Conservation (phyloP, 768 basidiomycete species). For the Podaxis mareebaensis region DNA sequence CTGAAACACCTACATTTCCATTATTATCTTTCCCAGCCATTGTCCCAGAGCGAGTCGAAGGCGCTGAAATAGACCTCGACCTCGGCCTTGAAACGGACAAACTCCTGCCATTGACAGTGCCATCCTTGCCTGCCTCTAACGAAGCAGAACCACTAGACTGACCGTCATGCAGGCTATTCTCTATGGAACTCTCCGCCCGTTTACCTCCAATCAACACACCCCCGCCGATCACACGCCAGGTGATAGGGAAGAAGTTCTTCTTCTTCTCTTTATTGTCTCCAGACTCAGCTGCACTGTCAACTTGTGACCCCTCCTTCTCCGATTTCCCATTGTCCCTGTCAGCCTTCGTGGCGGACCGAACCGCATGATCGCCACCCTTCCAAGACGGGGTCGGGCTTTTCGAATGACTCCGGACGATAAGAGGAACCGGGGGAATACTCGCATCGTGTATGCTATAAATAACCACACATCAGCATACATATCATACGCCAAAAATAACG, state of each 20-base stretch:
- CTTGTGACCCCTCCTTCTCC: slow-evolving; percentile 4
- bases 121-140: neutral
- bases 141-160: neutral
- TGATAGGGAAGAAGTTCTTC: slow-evolving; percentile 61
- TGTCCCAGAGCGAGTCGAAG: neutral
- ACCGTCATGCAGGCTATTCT: neutral
- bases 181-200: slow-evolving; percentile 1
- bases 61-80: slow-evolving; percentile 20
- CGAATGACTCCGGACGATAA: slow-evolving; percentile 13
- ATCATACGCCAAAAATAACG: neutral
- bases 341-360: neutral
- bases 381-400: neutral
- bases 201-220: slow-evolving; percentile 64
- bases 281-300: slow-evolving; percentile 9
- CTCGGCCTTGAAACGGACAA: neutral
- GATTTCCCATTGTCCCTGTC: neutral
- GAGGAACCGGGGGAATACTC: slow-evolving; percentile 15
- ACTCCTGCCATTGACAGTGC: neutral
- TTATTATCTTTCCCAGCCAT: neutral
- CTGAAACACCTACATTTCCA: slow-evolving; percentile 27
- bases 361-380: neutral
- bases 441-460: slow-evolving; percentile 47
- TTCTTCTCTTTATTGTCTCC: slow-evolving; percentile 38
- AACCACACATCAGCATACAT: slow-evolving; percentile 8
- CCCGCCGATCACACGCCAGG: slow-evolving; percentile 78